Evolutionary conservation across 495 filamentous ascomycete species (phyloP).

Genomic region (Penicillium pulvis): DNA sequence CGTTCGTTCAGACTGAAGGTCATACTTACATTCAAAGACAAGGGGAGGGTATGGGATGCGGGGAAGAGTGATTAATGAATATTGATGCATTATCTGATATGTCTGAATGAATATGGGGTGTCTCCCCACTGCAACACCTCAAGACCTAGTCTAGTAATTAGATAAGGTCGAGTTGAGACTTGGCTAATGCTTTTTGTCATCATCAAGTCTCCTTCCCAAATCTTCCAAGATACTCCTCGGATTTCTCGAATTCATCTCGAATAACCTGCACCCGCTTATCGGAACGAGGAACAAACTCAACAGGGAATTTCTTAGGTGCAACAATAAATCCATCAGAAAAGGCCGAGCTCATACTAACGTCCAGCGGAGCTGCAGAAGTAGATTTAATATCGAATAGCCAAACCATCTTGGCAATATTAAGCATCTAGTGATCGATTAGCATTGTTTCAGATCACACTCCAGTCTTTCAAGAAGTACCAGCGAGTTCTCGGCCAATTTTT

Average conservation of each 20-base stretch:
- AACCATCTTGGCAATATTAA: constrained; percentile 7
- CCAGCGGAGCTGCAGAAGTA: background rate
- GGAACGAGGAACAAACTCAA: background rate
- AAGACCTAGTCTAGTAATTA: constrained; percentile 51
- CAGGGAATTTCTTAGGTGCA: background rate
- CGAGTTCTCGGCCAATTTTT: constrained; percentile 34
- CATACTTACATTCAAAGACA: constrained; percentile 20
- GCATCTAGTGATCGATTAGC: background rate
- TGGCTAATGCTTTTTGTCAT: too few species aligned
- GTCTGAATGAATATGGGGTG: constrained; percentile 15
- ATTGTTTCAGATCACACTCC: background rate
- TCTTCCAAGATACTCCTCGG: background rate
- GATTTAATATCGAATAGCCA: background rate
- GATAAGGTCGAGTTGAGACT: constrained; percentile 52
- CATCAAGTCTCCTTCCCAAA: background rate
- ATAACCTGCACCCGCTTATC: background rate
- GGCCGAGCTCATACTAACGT: background rate
- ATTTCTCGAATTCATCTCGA: background rate
- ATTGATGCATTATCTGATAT: background rate
- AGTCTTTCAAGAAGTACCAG: background rate
- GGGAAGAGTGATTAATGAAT: too few species aligned
- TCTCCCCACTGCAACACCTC: constrained; percentile 45
- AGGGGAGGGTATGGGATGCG: background rate
- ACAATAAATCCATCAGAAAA: background rate
- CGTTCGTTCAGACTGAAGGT: constrained; percentile 13